Evolutionary conservation across 2,329 filamentous ascomycete genomes (phyloP), one percentile per base, ranked within the genome.

Genomic region (Penicillium sp.): DNA sequence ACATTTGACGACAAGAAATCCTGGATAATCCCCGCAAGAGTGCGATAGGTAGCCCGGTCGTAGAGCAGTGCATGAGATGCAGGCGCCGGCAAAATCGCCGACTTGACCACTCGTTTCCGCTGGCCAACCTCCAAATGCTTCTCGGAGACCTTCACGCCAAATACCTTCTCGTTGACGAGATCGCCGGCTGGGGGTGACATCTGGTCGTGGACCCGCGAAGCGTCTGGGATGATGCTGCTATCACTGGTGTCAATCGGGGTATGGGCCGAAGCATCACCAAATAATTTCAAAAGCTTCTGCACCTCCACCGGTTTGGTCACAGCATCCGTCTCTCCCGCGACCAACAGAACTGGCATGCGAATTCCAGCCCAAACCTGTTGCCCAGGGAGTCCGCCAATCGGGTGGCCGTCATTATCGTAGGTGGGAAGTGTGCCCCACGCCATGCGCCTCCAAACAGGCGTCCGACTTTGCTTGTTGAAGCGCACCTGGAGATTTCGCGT

Each of bases 11-110:
- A 81, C 29, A 97, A 81, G 67, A 97, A 97, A 60, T 89, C 87
- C 57, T 91, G 89, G 50, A 97, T 87, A 1, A 95, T 80, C 0
- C 91, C 91, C 1, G 90, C 88, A 10, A 97, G 78, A 6, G 87
- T 87, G 49, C 90, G 88, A 42, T 88, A 89, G 2, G 85, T 89
- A 1, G 83, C 81, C 2, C 90, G 88, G 55, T 87, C 87, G 71
- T 96, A 97, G 6, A 96, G 82, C 26, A 97, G 79, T 13, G 89
- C 89, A 73, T 97, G 93, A 3, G 88, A 89, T 10, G 90, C 90
- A 0, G 92, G 92, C 1, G 84, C 78, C 0, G 89, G 89, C 48
- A 97, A 80, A 50, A 92, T 80, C 22, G 83, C 82, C 0, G 83
- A 86, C 67, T 89, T 87, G 24, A 96, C 79, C 9, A 85, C 75